These are phyloP conservation scores for Russula sp. DNA, from an alignment of 768 basidiomycete species.

Conservation along the genomic window DNA sequence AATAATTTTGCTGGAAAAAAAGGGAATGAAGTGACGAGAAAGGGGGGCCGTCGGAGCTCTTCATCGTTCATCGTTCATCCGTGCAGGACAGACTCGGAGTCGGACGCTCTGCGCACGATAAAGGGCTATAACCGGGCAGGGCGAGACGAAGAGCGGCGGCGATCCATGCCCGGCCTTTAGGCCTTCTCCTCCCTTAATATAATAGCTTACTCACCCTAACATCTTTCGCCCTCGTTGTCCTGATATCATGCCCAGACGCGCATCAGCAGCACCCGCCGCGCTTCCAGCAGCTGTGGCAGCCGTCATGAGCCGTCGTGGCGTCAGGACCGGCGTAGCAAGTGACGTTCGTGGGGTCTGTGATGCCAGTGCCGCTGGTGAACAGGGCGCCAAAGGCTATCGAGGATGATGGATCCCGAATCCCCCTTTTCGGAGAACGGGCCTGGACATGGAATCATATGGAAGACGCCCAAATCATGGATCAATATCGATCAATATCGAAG, in stretches of 20 bases:
- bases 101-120: slow-evolving; percentile 2
- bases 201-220: background rate
- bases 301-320: no score
- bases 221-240: no score
- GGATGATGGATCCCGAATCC: no score
- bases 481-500: no score
- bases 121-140: slow-evolving; percentile 15
- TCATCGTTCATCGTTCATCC: background rate
- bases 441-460: no score
- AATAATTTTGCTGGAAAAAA: background rate
- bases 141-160: slow-evolving; percentile 3
- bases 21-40: background rate
- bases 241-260: slow-evolving; percentile 20
- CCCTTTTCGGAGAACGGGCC: no score
- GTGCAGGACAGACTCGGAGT: background rate
- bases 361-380: no score
- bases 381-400: no score
- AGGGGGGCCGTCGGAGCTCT: background rate
- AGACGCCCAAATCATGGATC: no score
- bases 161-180: background rate
- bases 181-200: background rate
- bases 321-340: no score
- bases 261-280: slow-evolving; percentile 6
- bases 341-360: no score
- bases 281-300: background rate